Conservation (phyloP, 2,329 filamentous ascomycete species). For the Aspergillus quadricinctus region DNA sequence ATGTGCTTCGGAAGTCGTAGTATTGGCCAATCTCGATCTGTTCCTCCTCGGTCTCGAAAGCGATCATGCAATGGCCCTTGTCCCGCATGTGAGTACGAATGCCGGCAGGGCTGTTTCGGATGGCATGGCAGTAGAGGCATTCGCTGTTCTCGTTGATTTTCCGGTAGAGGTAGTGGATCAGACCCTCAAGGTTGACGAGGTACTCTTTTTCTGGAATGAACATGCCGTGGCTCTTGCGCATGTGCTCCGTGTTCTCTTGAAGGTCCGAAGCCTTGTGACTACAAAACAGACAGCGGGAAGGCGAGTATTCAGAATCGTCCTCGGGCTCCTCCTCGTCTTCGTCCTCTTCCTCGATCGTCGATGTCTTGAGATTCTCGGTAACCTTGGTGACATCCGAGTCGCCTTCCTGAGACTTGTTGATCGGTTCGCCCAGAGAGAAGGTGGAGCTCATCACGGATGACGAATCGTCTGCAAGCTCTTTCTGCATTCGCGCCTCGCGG, state of each 20-base stretch:
- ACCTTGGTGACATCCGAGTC: slow-evolving; percentile 75
- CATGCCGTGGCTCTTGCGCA: slow-evolving; percentile 90
- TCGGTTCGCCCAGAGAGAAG: slow-evolving; percentile 82
- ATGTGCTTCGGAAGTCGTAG: slow-evolving; percentile 95
- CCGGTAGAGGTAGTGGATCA: slow-evolving; percentile 71
- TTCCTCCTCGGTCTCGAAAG: slow-evolving; percentile 80
- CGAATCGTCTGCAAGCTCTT: slow-evolving; percentile 57
- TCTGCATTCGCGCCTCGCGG: slow-evolving; percentile 53
- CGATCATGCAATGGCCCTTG: slow-evolving; percentile 94
- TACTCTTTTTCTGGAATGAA: slow-evolving; percentile 90
- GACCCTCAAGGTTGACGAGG: slow-evolving; percentile 73
- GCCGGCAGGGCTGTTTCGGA: slow-evolving; percentile 71
- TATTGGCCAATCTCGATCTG: slow-evolving; percentile 93
- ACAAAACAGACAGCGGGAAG: slow-evolving; percentile 77
- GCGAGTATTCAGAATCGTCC: slow-evolving; percentile 40
- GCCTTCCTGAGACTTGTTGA: slow-evolving; percentile 54
- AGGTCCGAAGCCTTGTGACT: slow-evolving; percentile 75
- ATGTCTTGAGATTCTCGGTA: slow-evolving; percentile 69
- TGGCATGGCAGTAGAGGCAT: slow-evolving; percentile 83
- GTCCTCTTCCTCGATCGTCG: slow-evolving; percentile 51
- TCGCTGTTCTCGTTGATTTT: slow-evolving; percentile 77
- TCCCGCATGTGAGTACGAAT: slow-evolving; percentile 97
- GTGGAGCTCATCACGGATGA: slow-evolving; percentile 85
- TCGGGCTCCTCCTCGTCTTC: slow-evolving; percentile 43
- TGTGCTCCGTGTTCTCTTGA: slow-evolving; percentile 75